Base-by-base conservation (phyloP, 768 basidiomycete genomes). In the Zangia roseola region DNA sequence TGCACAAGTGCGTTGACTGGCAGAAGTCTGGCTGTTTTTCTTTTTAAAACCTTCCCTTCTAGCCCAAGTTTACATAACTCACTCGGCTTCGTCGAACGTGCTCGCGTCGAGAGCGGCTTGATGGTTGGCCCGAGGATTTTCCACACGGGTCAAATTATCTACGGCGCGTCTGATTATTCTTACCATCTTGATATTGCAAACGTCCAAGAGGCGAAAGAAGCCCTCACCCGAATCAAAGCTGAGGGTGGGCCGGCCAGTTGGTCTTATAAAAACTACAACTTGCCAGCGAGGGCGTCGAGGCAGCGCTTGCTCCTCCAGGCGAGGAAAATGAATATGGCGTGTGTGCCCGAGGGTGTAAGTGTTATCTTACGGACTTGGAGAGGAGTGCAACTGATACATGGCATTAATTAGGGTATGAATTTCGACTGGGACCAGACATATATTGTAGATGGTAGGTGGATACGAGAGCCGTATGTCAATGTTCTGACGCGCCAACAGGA, bases 371-470 rank as follows among this genome's bases (percentile, higher is more conserved):
- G 2, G 49, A 20, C 16, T 6, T 9, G 4, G 23, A 34, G 3
- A 19, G 35, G 3, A 19, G 35, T 37, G 23, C 9, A 12, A 42
- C 37, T 50, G 10, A 55, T n/a, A 8, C 12, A 17, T 14, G 26
- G 24, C 17, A 30, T 17, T 23, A 17, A 9, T 34, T 40, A 75
- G 72, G 87, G 87, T 9, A 86, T 87, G 86, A 86, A 85, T 59
- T 81, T 74, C 24, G 86, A 89, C 57, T 89, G 87, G 87, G 86
- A 88, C 56, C 64, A 81, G 55, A 86, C 87, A 0, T 89, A 88
- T 55, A 86, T 88, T 47, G 68, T 86, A n/a, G 87, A 89, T 57
- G 87, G 86, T 82, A 50, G 50, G 70, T 53, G n/a, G 31, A 25
- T 10, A 19, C 6, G n/a, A 6, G 35, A 45, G n/a, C 5, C 21